Base-by-base conservation (phyloP, 208 protist species). In the Histomonas meleagridis region DNA sequence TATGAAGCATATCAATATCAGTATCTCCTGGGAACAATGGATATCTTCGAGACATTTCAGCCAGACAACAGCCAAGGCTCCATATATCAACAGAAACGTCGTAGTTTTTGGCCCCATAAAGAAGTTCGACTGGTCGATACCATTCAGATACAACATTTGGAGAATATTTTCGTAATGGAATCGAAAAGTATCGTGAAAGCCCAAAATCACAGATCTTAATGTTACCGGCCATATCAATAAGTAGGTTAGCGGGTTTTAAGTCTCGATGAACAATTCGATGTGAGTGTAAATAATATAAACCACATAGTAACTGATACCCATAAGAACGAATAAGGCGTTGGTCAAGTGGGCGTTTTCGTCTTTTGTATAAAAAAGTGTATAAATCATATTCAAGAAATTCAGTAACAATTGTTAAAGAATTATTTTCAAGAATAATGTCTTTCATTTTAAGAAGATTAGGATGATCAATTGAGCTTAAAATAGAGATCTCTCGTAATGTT, bases 161-260 rank as follows among this genome's bases (percentile, higher is more conserved):
- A 23, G 95, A 95, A 57, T 95, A 95, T 32, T 62, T 57, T 12
- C 91, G 62, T 21, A 94, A 26, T 18, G 95, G 95, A 28, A 65
- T 26, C 21, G 94, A 92, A 91, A 92, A 95, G 40, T 92, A 93
- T 28, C 95, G 92, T 9, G 95, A 94, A 18, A 96, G 60, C 51
- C 95, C 95, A 91, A 96, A 95, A 92, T 96, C 95, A 23, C 94
- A 93, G 12, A 96, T 49, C 90, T 96, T 96, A 32, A 96, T 92
- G 46, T 93, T 57, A 43, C 95, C 94, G 32, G 94, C 70, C 38
- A 92, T 93, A 46, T 90, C 70, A 23, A 94, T 70, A 46, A 95
- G 86, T 69, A 95, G 40, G 40, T 94, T 95, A 38, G 91, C 93
- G 18, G 94, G 92, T 92, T 96, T 96, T 32, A 96, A 55, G 92